Base-by-base conservation (phyloP, 2,329 filamentous ascomycete species). In the Cladobotryum protrusum region DNA sequence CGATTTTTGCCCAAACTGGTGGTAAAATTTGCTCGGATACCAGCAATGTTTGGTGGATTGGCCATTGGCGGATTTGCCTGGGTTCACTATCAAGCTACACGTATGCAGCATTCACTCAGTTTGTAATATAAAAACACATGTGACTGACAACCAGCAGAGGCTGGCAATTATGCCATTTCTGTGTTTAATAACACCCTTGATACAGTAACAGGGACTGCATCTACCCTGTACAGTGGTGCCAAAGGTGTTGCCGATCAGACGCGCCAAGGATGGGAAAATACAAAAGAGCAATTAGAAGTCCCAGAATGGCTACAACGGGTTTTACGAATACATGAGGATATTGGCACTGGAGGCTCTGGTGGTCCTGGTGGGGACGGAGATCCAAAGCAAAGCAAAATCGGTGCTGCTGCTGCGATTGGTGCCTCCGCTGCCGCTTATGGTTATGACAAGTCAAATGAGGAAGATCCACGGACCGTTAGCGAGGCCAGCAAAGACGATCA, bases 51-150 rank as follows among this genome's bases (percentile, higher is more conserved):
- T 61, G 93, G 92, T 39, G 90, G 89, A 39, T 80, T 91, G 43
- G 88, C 90, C 62, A 81, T 99, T 57, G 91, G 89, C 13, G 88
- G 87, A 3, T 72, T 95, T 52, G 90, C 90, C 20, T 99, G 96
- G 78, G 73, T 99, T 44, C 93, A 99, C 66, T 97, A 99, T 66
- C 93, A 99, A 70, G 92, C 93, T 55, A 83, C 85, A 49, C 87
- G 87, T 91, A 78, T 55, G 87, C 78, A 42, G 14, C 17, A 37
- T 13, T 9, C 42, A 47, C 11, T 17, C 36, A n/a, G 11, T 9
- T 45, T 13, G 53, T 39, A 11, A 18, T 33, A 32, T 9, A 11
- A n/a, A 18, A 14, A 18, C 20, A 15, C 29, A n/a, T 44, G 17
- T 35, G n/a, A 8, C 66, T 70, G 52, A 70, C 48, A 8, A 14